A percentile compares a stretch with the other conserved stretches of the same genome.
Conservation (phyloP, 257 asterid species). For the Ligustrum vulgare region DNA sequence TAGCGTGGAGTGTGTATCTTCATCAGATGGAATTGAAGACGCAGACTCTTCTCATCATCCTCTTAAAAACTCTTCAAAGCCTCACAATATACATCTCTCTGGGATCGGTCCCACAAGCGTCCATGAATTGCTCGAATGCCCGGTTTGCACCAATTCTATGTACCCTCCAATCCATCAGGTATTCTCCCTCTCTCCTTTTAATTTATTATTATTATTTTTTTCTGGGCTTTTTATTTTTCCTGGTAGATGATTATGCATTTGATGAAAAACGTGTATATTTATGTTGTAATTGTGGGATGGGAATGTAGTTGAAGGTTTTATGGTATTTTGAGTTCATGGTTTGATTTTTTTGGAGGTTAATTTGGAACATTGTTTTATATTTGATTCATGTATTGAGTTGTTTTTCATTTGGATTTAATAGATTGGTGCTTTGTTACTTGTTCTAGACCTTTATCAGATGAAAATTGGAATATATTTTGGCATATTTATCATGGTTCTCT, state of each 20-base stretch:
- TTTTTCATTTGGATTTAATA: not conserved
- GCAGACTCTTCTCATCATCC: slow-evolving; percentile 51
- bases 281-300: not conserved
- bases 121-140: slow-evolving; percentile 90
- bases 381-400: not conserved
- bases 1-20: slow-evolving; percentile 69
- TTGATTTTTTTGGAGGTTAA: not conserved
- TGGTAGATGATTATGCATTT: not conserved
- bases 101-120: slow-evolving; percentile 68
- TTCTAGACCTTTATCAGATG: not conserved
- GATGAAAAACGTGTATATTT: not conserved
- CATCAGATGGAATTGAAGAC: slow-evolving; percentile 70
- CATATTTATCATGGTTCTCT: not conserved
- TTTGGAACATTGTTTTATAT: not conserved
- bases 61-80: slow-evolving; percentile 45
- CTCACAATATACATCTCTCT: slow-evolving; percentile 39
- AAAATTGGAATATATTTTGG: not conserved
- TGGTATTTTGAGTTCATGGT: not conserved
- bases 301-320: not conserved
- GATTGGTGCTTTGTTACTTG: not conserved
- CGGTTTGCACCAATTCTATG: slow-evolving; percentile 90
- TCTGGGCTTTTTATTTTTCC: not conserved
- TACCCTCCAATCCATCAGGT: slow-evolving; percentile 96
- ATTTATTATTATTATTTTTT: not conserved
- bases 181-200: not conserved